A percentile compares a stretch with the other conserved stretches of the same genome.
phyloP scores from a whole-genome alignment of 345 rosid species.

The Citrus reticulata region DNA sequence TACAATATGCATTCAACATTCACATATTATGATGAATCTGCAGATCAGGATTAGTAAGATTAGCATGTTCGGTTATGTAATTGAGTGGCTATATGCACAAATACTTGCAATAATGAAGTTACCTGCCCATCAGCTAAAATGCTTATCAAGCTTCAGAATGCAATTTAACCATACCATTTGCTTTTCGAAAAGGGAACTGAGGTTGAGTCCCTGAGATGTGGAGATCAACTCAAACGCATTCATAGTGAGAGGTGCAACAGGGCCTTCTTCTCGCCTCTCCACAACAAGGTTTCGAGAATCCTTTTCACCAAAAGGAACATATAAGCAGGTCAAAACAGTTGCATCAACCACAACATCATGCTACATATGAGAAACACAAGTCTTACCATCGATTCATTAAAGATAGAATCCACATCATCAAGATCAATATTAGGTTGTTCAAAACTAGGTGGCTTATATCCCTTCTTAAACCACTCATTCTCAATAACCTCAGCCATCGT shows the following conservation, averaged over 20 bases:
- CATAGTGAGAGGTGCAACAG: slow-evolving; percentile 72
- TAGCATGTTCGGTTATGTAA: neutral
- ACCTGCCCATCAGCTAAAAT: neutral
- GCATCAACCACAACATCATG: neutral
- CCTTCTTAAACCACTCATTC: slow-evolving; percentile 98
- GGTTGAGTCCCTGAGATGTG: slow-evolving; percentile 96
- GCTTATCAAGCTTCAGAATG: neutral
- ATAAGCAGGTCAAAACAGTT: slow-evolving; percentile 6
- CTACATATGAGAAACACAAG: slow-evolving; percentile 12
- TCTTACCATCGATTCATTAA: slow-evolving; percentile 73
- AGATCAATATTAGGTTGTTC: slow-evolving; percentile 73
- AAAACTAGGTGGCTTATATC: slow-evolving; percentile 82
- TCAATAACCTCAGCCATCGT: slow-evolving; percentile 73
- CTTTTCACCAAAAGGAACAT: slow-evolving; percentile 36
- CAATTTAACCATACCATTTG: slow-evolving; percentile 60
- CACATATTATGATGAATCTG: neutral
- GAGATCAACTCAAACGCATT: slow-evolving; percentile 98
- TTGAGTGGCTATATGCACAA: neutral
- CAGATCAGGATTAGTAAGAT: neutral
- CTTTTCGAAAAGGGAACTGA: slow-evolving; percentile 86
- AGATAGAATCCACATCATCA: slow-evolving; percentile 82
- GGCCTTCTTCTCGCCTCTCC: slow-evolving; percentile 79
- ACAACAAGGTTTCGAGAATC: slow-evolving; percentile 72
- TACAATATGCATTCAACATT: neutral
- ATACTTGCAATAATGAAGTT: neutral